Evolutionary conservation across 306 rosid species (phyloP), one percentile per base, ranked within the genome.

Genomic region (Cucurbita ficifolia): DNA sequence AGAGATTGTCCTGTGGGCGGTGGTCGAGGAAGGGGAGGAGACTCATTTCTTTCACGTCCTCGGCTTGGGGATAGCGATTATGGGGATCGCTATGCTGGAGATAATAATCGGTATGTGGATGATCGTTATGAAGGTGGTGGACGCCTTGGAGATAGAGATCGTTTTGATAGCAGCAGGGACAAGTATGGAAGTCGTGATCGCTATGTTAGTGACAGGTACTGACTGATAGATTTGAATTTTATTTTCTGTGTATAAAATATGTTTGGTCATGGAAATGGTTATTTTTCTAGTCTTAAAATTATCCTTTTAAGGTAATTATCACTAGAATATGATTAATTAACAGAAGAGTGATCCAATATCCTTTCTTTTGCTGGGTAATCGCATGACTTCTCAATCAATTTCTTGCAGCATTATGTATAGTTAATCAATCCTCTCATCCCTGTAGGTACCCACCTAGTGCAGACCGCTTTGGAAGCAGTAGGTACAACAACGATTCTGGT

Each of bases 1-100:
- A 70, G 83, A 17, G 86, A 82, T 64, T 82, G 86, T 73, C 83
- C 79, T 46, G 77, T 16, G 24, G 76, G 74, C 17, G 74, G 74
- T 70, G 59, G 74, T 21, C 74, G 77, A 58, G 82, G 70, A 49
- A 76, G 80, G 56, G 71, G 85, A 11, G 75, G 81, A 40, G 76
- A 75, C 35, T 52, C 60, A 40, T 76, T 76, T 59, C 77, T 74
- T 6, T 67, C 69, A 36, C 80, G 75, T 58, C 57, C 72, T 40
- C 57, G 82, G 19, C 36, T 58, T 61, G 63, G 81, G 24, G 79
- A 72, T 49, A 77, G 77, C 33, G 71, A 74, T 16, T 77, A 42
- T 46, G 80, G 85, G 46, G 82, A 78, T 75, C 85, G 80, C 42
- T 72, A 76, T 42, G 77, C 73, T 64, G 38, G 40, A 50, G 85